These are phyloP conservation scores for Penicillium sp. DNA, from an alignment of 2,329 filamentous ascomycete species.

Conservation along the genomic window DNA sequence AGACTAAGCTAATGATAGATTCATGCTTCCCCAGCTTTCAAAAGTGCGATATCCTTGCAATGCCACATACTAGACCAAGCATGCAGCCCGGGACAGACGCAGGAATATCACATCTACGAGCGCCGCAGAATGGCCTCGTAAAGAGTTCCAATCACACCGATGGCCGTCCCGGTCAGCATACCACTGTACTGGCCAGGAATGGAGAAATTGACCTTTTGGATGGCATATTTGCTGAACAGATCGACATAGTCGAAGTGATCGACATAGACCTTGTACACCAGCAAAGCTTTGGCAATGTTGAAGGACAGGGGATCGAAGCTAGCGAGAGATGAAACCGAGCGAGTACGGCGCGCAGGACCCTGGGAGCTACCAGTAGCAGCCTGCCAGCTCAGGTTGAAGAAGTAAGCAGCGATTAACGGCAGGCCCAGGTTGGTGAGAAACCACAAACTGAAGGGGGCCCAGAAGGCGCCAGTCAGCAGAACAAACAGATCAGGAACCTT, in stretches of 20 bases:
- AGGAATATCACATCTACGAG: conserved; percentile 24
- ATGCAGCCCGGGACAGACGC: conserved; percentile 16
- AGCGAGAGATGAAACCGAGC: conserved; percentile 25
- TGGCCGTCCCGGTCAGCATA: conserved; percentile 42
- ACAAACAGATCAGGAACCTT: conserved; percentile 78
- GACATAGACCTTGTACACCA: conserved; percentile 78
- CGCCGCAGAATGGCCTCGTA: conserved; percentile 49
- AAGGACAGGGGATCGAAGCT: conserved; percentile 82
- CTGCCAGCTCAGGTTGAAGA: conserved; percentile 78
- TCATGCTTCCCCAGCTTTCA: background rate
- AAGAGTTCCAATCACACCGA: conserved; percentile 44
- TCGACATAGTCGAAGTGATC: conserved; percentile 44
- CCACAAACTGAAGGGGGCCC: conserved; percentile 80
- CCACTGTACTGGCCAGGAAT: conserved; percentile 42
- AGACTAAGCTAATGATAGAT: background rate
- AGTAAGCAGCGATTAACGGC: conserved; percentile 75
- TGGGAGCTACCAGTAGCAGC: conserved; percentile 27
- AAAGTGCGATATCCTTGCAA: background rate
- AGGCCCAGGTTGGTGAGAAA: conserved; percentile 67
- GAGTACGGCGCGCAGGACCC: conserved; percentile 24
- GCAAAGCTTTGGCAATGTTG: conserved; percentile 81
- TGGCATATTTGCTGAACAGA: conserved; percentile 35
- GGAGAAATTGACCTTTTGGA: conserved; percentile 38
- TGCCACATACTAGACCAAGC: conserved; percentile 10
- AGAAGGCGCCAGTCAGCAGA: conserved; percentile 75